Percentiles rank a stretch among this genome's conserved stretches.
Evolutionary conservation across 169 alveolate genomes (phyloP).

Genomic region (Haemoproteus tartakovskyi): DNA sequence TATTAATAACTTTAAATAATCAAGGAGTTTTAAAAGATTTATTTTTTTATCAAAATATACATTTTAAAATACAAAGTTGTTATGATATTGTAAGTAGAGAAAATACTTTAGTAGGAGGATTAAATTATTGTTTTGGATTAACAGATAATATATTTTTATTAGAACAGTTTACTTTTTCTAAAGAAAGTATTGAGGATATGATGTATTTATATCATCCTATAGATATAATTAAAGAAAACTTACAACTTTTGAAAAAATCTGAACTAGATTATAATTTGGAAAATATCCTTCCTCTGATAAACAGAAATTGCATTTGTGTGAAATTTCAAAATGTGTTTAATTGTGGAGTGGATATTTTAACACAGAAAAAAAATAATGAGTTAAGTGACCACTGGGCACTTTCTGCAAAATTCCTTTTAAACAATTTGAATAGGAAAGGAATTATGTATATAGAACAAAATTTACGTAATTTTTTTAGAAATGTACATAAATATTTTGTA

Average conservation of each 20-base stretch:
- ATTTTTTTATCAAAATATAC: constrained; percentile 51
- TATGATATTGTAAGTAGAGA: constrained; percentile 29
- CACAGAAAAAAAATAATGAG: constrained; percentile 41
- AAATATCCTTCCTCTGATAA: constrained; percentile 11
- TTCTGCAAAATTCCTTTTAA: constrained; percentile 27
- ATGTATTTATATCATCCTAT: constrained; percentile 38
- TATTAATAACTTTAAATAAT: constrained; percentile 14
- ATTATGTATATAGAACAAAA: constrained; percentile 38
- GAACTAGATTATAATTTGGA: constrained; percentile 14
- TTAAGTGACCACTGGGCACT: constrained; percentile 59
- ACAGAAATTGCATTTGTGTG: constrained; percentile 29
- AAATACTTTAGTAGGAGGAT: constrained; percentile 47
- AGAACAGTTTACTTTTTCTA: constrained; percentile 13
- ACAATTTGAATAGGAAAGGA: constrained; percentile 1
- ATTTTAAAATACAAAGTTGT: constrained; percentile 44
- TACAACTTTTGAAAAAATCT: constrained; percentile 20
- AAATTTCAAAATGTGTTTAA: constrained; percentile 47
- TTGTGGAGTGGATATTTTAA: constrained; percentile 57
- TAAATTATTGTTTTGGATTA: constrained; percentile 47
- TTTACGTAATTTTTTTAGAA: constrained; percentile 20
- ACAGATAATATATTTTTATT: constrained; percentile 58
- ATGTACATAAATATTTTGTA: constrained; percentile 42
- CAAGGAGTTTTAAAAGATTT: constrained; percentile 39
- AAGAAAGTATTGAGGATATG: constrained; percentile 19
- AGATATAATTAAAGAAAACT: constrained; percentile 31